Base-by-base conservation (phyloP, 352 stramenopile species). In the Sclerospora graminicola region DNA sequence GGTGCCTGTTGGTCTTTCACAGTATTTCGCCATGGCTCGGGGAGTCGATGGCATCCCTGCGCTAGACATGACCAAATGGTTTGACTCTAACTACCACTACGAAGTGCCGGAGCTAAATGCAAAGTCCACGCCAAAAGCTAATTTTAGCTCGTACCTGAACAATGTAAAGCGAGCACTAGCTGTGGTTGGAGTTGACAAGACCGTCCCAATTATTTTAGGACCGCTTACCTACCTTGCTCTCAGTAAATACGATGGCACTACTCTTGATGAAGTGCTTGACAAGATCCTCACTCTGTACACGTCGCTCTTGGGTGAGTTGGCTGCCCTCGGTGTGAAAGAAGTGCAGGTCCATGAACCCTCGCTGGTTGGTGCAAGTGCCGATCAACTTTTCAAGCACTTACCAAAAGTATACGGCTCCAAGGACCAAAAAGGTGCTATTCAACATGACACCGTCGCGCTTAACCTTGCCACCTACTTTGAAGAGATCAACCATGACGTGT, bases 41-140 rank as follows among this genome's bases (percentile, higher is more conserved):
- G 86, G 87, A 34, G 67, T 92, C 2, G 83, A 96, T 57, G 84
- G 82, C 48, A 94, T 92, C 57, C 65, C 70, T 7, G 89, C 89
- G 5, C 72, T 97, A 27, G 89, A 95, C 57, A 96, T 96, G 89
- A 96, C 82, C 59, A 95, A 96, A 70, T 96, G 83, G 82, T 96
- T 96, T 59, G 89, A 95, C 64, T 90, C 80, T 30, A 97, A 97
- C 80, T 97, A 96, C 65, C 89, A 97, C 74, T 97, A 96, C 76
- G 86, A 95, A 59, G 85, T 96, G 32, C 85, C 89, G 1, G 89
- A 97, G 73, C 60, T 95, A 15, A 85, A 69, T 54, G 68, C 69
- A 19, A 76, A 75, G 46, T 82, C 70, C 13, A 53, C 69, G 33
- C 69, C 86, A 10, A 62, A 63, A 41, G 71, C 85, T 21, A 90